These are phyloP conservation scores for Panaeolus cyanescens DNA, from an alignment of 768 basidiomycete species.

Conservation along the genomic window DNA sequence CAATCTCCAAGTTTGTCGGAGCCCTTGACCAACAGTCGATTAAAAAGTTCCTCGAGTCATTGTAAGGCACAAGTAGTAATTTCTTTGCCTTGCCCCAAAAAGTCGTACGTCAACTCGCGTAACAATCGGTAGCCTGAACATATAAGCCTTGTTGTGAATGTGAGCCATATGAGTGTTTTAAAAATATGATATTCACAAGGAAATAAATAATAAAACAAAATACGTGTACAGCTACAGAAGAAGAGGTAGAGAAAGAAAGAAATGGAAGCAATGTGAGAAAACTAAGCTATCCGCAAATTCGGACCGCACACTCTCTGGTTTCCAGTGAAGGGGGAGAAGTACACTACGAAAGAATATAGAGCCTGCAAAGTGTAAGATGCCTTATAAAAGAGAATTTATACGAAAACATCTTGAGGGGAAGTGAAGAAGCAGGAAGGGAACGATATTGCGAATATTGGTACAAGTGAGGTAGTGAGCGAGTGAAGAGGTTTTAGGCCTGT, in stretches of 20 bases:
- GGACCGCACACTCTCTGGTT: conserved; percentile 1
- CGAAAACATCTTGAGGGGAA: conserved; percentile 1
- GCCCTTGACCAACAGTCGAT: conserved; percentile 49
- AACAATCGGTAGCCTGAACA: background rate
- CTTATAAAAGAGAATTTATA: background rate
- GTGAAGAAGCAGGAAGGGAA: conserved; percentile 2
- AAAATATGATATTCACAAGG: conserved; percentile 8
- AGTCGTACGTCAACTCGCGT: background rate
- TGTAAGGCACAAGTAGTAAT: conserved; percentile 29
- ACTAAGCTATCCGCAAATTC: background rate
- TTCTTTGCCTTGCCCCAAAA: too few relatives aligned
- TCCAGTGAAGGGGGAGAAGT: conserved; percentile 12
- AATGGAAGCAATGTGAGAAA: conserved; percentile 7
- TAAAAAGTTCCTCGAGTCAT: conserved; percentile 42
- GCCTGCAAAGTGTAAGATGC: conserved; percentile 5
- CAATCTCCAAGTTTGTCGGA: conserved; percentile 63
- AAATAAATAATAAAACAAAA: conserved; percentile 21
- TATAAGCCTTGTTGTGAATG: background rate
- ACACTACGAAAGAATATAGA: conserved; percentile 10
- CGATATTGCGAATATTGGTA: conserved; percentile 18
- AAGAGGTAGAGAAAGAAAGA: conserved; percentile 12
- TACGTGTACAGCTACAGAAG: conserved; percentile 16
- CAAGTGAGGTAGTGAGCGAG: conserved; percentile 21
- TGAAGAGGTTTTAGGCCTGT: conserved; percentile 10
- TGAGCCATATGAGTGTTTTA: background rate